A percentile compares a stretch with the other conserved stretches of the same genome.
Conservation (phyloP, 140 eudicot species). For the Ambrosia hybrid region DNA sequence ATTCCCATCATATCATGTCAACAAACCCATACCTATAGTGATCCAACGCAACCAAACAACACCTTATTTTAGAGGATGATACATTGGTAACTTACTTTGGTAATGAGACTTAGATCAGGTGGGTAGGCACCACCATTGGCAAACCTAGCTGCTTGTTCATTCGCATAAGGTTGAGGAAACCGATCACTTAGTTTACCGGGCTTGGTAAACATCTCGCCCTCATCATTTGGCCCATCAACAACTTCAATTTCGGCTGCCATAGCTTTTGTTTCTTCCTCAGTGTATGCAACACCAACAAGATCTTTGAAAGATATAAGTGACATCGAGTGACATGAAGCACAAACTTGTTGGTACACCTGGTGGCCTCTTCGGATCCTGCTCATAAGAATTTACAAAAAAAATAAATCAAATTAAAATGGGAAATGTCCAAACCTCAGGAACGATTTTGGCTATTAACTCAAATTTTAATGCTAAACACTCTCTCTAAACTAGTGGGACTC, state of each 20-base stretch:
- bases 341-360: slow-evolving; percentile 86
- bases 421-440: background rate
- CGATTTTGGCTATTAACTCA: no score
- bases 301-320: slow-evolving; percentile 81
- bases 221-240: slow-evolving; percentile 87
- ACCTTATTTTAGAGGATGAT: background rate
- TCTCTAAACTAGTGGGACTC: no score
- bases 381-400: background rate
- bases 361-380: slow-evolving; percentile 83
- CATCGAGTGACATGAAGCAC: slow-evolving; percentile 90
- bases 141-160: slow-evolving; percentile 79
- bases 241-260: slow-evolving; percentile 91
- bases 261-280: slow-evolving; percentile 82
- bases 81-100: slow-evolving; percentile 47
- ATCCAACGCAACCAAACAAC: no score
- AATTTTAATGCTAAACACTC: no score
- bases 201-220: slow-evolving; percentile 86
- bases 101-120: slow-evolving; percentile 80
- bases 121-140: slow-evolving; percentile 94
- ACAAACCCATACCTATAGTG: no score
- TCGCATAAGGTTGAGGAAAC: slow-evolving; percentile 67
- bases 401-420: background rate
- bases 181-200: slow-evolving; percentile 77
- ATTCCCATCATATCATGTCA: no score
- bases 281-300: slow-evolving; percentile 83